Percentiles rank a stretch among this genome's conserved stretches.
These are phyloP conservation scores for Pseudogymnoascus verrucosus DNA, from an alignment of 2,329 filamentous ascomycete species.

Conservation along the genomic window DNA sequence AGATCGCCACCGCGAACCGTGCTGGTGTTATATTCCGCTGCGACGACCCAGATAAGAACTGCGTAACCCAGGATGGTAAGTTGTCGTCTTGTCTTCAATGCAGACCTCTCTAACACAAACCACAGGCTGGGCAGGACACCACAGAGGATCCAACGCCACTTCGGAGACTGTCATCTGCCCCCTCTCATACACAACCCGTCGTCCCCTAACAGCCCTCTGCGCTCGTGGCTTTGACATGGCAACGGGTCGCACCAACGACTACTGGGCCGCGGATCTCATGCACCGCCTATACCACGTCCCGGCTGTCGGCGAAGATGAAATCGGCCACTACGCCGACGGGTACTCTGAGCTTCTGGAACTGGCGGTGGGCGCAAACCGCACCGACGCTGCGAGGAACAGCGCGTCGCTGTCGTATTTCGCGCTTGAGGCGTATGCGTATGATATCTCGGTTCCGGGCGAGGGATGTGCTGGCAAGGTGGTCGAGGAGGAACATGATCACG, in stretches of 20 bases:
- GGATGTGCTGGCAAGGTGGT: conserved; percentile 47
- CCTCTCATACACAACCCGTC: conserved; percentile 50
- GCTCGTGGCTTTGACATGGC: conserved; percentile 55
- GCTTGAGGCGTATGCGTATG: conserved; percentile 57
- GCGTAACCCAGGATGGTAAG: conserved; percentile 39
- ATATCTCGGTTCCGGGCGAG: conserved; percentile 53
- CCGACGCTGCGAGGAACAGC: conserved; percentile 47
- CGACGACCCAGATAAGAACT: conserved; percentile 61
- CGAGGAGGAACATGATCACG: conserved; percentile 10
- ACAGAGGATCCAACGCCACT: conserved; percentile 56
- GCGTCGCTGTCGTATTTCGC: conserved; percentile 62
- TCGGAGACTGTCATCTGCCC: conserved; percentile 63
- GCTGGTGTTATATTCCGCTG: conserved; percentile 54
- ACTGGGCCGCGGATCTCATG: conserved; percentile 58
- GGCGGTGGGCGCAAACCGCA: conserved; percentile 39
- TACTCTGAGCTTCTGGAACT: conserved; percentile 48
- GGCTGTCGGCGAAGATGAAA: conserved; percentile 47
- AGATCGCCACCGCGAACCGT: conserved; percentile 50
- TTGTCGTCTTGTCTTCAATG: not conserved
- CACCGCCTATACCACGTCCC: conserved; percentile 60
- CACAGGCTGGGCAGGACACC: conserved; percentile 58
- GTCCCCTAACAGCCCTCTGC: conserved; percentile 51
- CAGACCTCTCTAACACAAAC: conserved; percentile 1
- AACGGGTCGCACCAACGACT: conserved; percentile 46
- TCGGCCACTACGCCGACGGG: conserved; percentile 55